These are phyloP conservation scores for Apiospora saccharicola DNA, from an alignment of 2,329 filamentous ascomycete species.

Conservation along the genomic window DNA sequence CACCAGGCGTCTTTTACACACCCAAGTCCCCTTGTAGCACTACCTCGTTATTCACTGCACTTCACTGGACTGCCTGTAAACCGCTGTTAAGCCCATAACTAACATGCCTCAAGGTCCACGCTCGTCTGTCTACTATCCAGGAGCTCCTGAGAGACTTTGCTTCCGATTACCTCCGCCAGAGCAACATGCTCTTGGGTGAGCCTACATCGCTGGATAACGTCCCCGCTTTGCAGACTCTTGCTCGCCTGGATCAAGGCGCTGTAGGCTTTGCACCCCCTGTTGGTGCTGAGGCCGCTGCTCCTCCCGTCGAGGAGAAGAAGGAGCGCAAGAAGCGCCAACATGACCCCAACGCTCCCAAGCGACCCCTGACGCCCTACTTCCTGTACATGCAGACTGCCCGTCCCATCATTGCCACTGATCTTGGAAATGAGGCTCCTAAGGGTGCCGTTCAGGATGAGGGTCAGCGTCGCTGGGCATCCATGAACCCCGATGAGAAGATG, in stretches of 20 bases:
- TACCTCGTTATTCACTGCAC: neutral
- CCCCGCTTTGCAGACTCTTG: constrained; percentile 45
- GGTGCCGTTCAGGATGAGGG: constrained; percentile 89
- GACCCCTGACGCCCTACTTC: constrained; percentile 93
- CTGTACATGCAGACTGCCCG: constrained; percentile 91
- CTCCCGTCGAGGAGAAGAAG: constrained; percentile 74
- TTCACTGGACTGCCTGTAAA: neutral
- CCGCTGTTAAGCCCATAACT: constrained; percentile 36
- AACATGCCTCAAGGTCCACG: constrained; percentile 68
- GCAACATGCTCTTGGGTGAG: constrained; percentile 80
- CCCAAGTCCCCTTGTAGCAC: neutral
- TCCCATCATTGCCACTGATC: constrained; percentile 79
- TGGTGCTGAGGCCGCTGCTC: constrained; percentile 37
- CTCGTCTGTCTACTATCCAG: constrained; percentile 80
- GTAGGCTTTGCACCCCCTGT: constrained; percentile 37
- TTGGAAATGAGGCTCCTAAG: constrained; percentile 78
- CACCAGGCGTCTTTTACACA: neutral
- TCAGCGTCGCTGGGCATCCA: constrained; percentile 82
- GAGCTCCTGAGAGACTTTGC: constrained; percentile 81
- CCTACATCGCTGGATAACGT: constrained; percentile 58
- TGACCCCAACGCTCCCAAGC: constrained; percentile 94
- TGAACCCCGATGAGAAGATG: constrained; percentile 76
- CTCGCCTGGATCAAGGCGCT: constrained; percentile 61
- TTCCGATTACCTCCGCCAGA: constrained; percentile 86
- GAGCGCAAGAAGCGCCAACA: constrained; percentile 87